These are phyloP conservation scores for Dinochytrium kinnereticum DNA, from an alignment of 371 early-diverging fungal species.

Conservation along the genomic window DNA sequence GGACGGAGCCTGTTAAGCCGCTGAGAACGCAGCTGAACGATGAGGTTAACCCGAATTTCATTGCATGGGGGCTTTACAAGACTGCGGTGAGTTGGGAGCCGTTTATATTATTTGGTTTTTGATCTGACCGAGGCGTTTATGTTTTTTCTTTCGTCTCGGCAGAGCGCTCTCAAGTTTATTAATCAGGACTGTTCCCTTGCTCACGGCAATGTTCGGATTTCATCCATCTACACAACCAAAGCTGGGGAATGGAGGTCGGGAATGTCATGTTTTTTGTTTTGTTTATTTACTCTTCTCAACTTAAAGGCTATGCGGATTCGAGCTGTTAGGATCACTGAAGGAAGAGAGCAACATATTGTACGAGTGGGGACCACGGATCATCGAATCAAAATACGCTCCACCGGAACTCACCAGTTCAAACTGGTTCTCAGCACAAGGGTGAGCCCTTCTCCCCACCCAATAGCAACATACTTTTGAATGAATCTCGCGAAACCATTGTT, in stretches of 20 bases:
- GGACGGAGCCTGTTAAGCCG: constrained; percentile 85
- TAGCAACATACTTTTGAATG: too few relatives aligned
- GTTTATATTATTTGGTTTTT: constrained; percentile 11
- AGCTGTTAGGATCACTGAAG: constrained; percentile 72
- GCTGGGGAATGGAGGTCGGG: constrained; percentile 94
- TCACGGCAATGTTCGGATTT: constrained; percentile 82
- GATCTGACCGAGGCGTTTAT: not conserved
- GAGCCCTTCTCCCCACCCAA: not conserved
- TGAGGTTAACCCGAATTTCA: constrained; percentile 65
- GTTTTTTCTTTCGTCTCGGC: constrained; percentile 15
- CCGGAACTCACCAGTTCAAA: constrained; percentile 75
- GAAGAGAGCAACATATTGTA: constrained; percentile 73
- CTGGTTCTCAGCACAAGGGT: constrained; percentile 69
- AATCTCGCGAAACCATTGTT: not conserved
- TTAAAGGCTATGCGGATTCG: constrained; percentile 79
- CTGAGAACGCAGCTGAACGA: constrained; percentile 53
- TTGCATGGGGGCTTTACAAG: constrained; percentile 88
- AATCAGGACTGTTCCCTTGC: constrained; percentile 84
- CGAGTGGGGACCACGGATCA: constrained; percentile 69
- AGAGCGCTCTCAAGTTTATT: constrained; percentile 86
- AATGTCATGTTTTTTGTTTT: too few relatives aligned
- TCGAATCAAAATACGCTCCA: constrained; percentile 72
- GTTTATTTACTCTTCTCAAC: not conserved
- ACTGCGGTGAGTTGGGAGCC: constrained; percentile 68
- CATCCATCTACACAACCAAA: constrained; percentile 82